phyloP scores from a whole-genome alignment of 1,284 basidiomycete species.

The Moesziomyces aphidis region DNA sequence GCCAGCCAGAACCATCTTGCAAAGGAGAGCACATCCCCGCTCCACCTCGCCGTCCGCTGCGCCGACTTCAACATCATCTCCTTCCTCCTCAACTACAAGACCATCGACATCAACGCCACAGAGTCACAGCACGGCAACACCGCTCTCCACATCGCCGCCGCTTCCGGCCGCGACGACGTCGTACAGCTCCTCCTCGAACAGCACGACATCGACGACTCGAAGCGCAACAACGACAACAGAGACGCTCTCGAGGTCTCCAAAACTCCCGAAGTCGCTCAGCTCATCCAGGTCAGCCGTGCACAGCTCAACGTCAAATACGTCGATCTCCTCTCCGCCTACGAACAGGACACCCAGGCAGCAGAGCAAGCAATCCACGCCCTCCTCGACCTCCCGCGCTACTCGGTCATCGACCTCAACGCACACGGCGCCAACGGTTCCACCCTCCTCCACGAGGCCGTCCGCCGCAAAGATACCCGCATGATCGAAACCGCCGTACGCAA shows the following conservation, averaged over 20 bases:
- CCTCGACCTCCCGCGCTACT: conserved; percentile 46
- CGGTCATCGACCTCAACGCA: conserved; percentile 60
- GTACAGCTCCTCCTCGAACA: conserved; percentile 70
- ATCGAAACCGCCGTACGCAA: conserved; percentile 85
- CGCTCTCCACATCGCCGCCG: conserved; percentile 86
- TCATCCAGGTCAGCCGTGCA: conserved; percentile 81
- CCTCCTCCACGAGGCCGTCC: conserved; percentile 87
- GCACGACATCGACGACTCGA: conserved; percentile 82
- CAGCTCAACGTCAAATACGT: conserved; percentile 82
- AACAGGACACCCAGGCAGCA: conserved; percentile 62
- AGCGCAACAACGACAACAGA: conserved; percentile 78
- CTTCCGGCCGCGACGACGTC: conserved; percentile 82
- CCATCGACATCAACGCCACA: conserved; percentile 68
- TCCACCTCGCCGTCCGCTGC: conserved; percentile 88
- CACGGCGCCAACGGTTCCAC: conserved; percentile 70
- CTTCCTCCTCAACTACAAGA: conserved; percentile 78
- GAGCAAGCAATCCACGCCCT: conserved; percentile 71
- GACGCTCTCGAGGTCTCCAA: conserved; percentile 80
- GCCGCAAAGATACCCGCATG: conserved; percentile 81
- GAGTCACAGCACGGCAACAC: conserved; percentile 74
- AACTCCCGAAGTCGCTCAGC: conserved; percentile 75
- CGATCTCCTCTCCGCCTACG: conserved; percentile 73
- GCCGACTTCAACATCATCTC: conserved; percentile 73
- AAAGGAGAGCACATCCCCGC: conserved; percentile 71
- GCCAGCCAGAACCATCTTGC: conserved; percentile 10